Percentiles rank a stretch among this genome's conserved stretches.
These are phyloP conservation scores for Xylona heveae DNA, from an alignment of 495 filamentous ascomycete species.

Conservation along the genomic window DNA sequence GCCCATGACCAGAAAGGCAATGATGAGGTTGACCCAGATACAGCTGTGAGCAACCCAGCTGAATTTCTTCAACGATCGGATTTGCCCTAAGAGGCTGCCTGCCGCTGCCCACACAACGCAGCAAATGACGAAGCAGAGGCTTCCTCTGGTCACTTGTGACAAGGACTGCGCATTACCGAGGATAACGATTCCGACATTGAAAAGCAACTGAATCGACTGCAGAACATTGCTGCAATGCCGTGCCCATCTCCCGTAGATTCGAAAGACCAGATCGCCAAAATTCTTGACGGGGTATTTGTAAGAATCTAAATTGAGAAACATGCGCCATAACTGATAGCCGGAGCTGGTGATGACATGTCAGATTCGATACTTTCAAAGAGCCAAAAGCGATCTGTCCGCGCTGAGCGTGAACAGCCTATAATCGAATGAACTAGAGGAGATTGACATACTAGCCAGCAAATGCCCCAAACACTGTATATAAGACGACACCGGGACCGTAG, in stretches of 20 bases:
- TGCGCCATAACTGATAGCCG: neutral
- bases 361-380: too few species aligned
- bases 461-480: constrained; percentile 19
- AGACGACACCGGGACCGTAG: constrained; percentile 28
- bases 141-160: neutral
- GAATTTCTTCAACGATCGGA: neutral
- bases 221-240: neutral
- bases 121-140: neutral
- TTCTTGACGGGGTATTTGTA: neutral
- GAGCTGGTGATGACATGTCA: too few species aligned
- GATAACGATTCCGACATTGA: neutral
- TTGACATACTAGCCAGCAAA: neutral
- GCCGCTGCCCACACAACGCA: neutral
- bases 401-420: too few species aligned
- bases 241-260: neutral
- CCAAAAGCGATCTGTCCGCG: too few species aligned
- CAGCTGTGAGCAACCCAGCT: neutral
- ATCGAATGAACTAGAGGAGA: too few species aligned
- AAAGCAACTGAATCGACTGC: neutral
- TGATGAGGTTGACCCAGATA: neutral
- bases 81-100: neutral
- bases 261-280: neutral
- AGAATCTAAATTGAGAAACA: neutral
- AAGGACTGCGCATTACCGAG: neutral
- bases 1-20: neutral